phyloP scores from a whole-genome alignment of 2,329 filamentous ascomycete species.

The Trichoderma sp. region DNA sequence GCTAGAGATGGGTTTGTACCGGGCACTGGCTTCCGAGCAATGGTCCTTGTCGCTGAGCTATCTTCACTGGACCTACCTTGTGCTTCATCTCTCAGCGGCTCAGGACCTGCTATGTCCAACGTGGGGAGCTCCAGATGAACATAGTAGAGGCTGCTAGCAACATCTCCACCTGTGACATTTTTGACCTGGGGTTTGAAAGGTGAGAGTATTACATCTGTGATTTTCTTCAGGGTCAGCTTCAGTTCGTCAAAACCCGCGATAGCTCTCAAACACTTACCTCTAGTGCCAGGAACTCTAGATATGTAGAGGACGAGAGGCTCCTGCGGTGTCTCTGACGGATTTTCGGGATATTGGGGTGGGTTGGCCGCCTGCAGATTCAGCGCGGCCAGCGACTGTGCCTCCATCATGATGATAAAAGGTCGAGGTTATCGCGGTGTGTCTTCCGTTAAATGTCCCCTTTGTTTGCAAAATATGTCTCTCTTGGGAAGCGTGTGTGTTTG shows the following conservation, averaged over 20 bases:
- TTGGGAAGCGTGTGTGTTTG: neutral
- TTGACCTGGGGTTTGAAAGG: slow-evolving; percentile 87
- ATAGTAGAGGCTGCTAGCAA: slow-evolving; percentile 88
- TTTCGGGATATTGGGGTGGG: slow-evolving; percentile 82
- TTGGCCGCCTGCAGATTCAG: slow-evolving; percentile 82
- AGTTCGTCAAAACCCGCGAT: slow-evolving; percentile 18
- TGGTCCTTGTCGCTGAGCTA: slow-evolving; percentile 48
- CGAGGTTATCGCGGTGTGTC: neutral
- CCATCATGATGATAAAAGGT: slow-evolving; percentile 49
- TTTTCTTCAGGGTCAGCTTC: slow-evolving; percentile 31
- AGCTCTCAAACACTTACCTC: slow-evolving; percentile 70
- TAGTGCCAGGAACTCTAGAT: slow-evolving; percentile 86
- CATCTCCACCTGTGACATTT: slow-evolving; percentile 85
- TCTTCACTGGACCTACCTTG: slow-evolving; percentile 51
- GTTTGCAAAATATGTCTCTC: slow-evolving; percentile 9
- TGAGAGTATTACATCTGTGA: slow-evolving; percentile 86
- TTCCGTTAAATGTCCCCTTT: neutral
- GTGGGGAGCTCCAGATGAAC: slow-evolving; percentile 69
- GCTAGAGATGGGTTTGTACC: slow-evolving; percentile 37
- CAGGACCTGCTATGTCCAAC: slow-evolving; percentile 51
- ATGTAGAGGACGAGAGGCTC: slow-evolving; percentile 86
- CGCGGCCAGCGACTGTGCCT: slow-evolving; percentile 81
- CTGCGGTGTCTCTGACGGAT: slow-evolving; percentile 69
- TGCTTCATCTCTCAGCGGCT: slow-evolving; percentile 37
- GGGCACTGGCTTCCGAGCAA: slow-evolving; percentile 58